Base-by-base conservation (phyloP, 129 eudicot species). In the Flaveria bidentis region DNA sequence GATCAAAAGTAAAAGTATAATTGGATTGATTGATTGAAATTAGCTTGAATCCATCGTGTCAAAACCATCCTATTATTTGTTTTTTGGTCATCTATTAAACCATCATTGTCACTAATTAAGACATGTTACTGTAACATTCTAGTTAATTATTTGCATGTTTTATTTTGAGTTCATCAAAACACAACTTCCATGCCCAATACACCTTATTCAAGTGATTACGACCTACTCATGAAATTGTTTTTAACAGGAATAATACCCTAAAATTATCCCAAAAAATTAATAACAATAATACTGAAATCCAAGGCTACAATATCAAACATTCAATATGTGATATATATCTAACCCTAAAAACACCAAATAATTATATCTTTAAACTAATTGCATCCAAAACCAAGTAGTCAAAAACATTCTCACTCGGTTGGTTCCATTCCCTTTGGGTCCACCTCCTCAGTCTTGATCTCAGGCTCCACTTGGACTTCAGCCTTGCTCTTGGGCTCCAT, bases 261-360 rank as follows among this genome's bases (percentile, higher is more conserved):
- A 72, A 53, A 72, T 10, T 36, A 18, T 72, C 9, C 58, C 8
- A 41, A 57, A 5, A 5, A 11, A n/a, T n/a, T 20, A 57, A 25
- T 11, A 53, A n/a, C 0, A 15, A 50, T n/a, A 55, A 14, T 13
- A 41, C 39, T 41, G 58, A 63, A 72, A 63, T 71, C 45, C 73
- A 72, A 64, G 23, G 52, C 67, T 52, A 44, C n/a, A 11, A 10
- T 20, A 17, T 50, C 61, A 78, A 36, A 46, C 65, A 78, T 58
- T 61, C 71, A 78, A 58, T 69, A 69, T 57, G 42, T 47, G 63
- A 69, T 33, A 61, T 70, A 60, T 74, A 60, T 79, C 72, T 61
- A 72, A 26, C 62, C 47, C 72, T 25, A 44, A 62, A 26, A 79
- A 41, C 46, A 30, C 67, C 49, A 25, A 30, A 6, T 45, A 44